Percentiles rank a stretch among this genome's conserved stretches.
Conservation (phyloP, 495 filamentous ascomycete genomes). For the Daldinia grandis region DNA sequence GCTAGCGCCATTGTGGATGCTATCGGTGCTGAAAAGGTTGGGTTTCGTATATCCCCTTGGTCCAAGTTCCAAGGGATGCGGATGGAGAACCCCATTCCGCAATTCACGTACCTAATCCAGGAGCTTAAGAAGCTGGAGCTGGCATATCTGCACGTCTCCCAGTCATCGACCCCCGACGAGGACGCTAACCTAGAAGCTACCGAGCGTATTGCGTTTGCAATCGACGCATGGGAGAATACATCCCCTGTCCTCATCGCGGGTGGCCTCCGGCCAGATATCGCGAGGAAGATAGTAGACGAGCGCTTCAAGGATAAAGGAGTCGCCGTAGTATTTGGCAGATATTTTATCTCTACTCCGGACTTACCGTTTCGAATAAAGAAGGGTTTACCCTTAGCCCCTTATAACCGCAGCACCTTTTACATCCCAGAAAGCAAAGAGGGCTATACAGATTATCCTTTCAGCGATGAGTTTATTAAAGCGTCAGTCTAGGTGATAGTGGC, state of each 20-base stretch:
- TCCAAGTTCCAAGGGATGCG: slow-evolving; percentile 68
- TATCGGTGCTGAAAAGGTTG: slow-evolving; percentile 68
- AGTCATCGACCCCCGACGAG: slow-evolving; percentile 48
- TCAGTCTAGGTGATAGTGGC: background rate
- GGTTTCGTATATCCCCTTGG: slow-evolving; percentile 69
- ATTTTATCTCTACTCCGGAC: slow-evolving; percentile 74
- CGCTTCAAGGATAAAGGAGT: slow-evolving; percentile 60
- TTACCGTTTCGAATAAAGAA: slow-evolving; percentile 65
- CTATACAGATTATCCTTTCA: slow-evolving; percentile 68
- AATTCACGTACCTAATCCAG: slow-evolving; percentile 63
- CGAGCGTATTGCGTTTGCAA: slow-evolving; percentile 35
- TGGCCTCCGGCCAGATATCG: slow-evolving; percentile 41
- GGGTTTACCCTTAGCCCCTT: slow-evolving; percentile 59
- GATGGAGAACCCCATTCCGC: slow-evolving; percentile 60
- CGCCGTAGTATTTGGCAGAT: slow-evolving; percentile 63
- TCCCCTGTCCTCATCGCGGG: slow-evolving; percentile 43
- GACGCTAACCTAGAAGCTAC: background rate
- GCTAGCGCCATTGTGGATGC: slow-evolving; percentile 64
- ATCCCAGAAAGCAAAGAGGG: slow-evolving; percentile 54
- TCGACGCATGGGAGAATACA: slow-evolving; percentile 37
- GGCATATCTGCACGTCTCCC: slow-evolving; percentile 70
- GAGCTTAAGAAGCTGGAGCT: slow-evolving; percentile 60
- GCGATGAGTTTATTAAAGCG: slow-evolving; percentile 39
- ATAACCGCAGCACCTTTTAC: slow-evolving; percentile 69
- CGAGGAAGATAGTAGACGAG: slow-evolving; percentile 56